Evolutionary conservation across 78 protist genomes (phyloP).

Genomic region (Polysphondylium violaceum): DNA sequence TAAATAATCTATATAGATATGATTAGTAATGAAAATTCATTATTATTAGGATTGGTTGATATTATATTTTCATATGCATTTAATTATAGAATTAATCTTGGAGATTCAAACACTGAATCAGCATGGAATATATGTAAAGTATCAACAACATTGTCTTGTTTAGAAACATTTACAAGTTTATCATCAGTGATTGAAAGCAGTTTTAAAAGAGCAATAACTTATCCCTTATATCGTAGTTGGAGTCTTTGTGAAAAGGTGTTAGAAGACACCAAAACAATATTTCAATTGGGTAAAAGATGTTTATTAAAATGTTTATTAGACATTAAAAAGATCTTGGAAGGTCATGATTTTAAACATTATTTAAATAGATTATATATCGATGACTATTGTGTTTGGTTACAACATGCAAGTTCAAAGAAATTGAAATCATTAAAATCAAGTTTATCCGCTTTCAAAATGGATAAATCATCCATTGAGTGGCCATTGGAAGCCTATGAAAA

Average conservation of each 20-base stretch:
- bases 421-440: conserved; percentile 33
- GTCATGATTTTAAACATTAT: conserved; percentile 50
- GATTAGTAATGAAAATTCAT: conserved; percentile 17
- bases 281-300: conserved; percentile 54
- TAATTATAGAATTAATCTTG: conserved; percentile 43
- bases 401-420: conserved; percentile 53
- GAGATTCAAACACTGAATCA: conserved; percentile 47
- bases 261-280: conserved; percentile 20
- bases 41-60: conserved; percentile 55
- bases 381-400: conserved; percentile 79
- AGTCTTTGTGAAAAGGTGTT: conserved; percentile 7
- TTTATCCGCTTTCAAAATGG: background rate
- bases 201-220: conserved; percentile 41
- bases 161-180: conserved; percentile 25
- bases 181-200: conserved; percentile 14
- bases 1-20: background rate
- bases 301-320: conserved; percentile 45
- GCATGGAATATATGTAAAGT: conserved; percentile 70
- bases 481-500: conserved; percentile 75
- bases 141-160: conserved; percentile 22
- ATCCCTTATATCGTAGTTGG: conserved; percentile 65
- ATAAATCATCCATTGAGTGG: conserved; percentile 35
- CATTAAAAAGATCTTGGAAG: conserved; percentile 35
- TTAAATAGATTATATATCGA: conserved; percentile 65
- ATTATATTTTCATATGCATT: conserved; percentile 51